Evolutionary conservation across 2,329 filamentous ascomycete species (phyloP), one percentile per base, ranked within the genome.

Genomic region (Chaetomiaceae sp.): DNA sequence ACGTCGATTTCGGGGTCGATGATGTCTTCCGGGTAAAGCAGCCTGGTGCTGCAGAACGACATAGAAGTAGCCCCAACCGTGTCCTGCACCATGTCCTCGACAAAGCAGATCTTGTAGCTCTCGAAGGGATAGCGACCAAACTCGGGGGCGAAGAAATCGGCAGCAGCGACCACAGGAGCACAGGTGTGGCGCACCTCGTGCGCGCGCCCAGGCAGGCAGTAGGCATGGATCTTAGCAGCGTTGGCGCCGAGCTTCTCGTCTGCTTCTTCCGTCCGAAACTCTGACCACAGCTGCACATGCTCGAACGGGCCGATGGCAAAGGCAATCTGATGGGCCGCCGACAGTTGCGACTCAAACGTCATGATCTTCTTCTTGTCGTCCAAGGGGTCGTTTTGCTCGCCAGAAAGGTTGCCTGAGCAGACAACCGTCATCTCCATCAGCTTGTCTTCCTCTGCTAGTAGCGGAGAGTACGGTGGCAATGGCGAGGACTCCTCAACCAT

Each of bases 221-320:
- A 98, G 6, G 85, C 93, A 58, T 94, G 83, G 3, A 98, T 79
- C 54, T 91, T 89, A 53, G 95, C 80, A 0, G 90, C 89, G 60
- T 88, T 94, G 54, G 85, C 81, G 3, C 88, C 88, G 45, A 98
- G 78, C 62, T 90, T 88, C 57, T 94, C 88, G 60, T 96, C 90
- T 55, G 95, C 88, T 56, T 94, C 88, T 52, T 88, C 88, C 37
- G 90, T 88, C 41, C 94, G 83, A 58, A 88, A 95, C 56, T 91
- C 86, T 2, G 88, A 85, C 52, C 73, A 80, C 5, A 98, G 73
- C 60, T 96, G 88, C 43, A 97, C 83, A 56, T 91, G 85, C 65
- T 97, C 89, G 62, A 98, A 98, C 0, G 94, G 93, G 0, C 94
- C 93, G 46, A 97, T 79, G 2, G 89, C 87, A 64, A 98, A 95